These are phyloP conservation scores for Podospora appendiculata DNA, from an alignment of 495 filamentous ascomycete genomes.

Conservation along the genomic window DNA sequence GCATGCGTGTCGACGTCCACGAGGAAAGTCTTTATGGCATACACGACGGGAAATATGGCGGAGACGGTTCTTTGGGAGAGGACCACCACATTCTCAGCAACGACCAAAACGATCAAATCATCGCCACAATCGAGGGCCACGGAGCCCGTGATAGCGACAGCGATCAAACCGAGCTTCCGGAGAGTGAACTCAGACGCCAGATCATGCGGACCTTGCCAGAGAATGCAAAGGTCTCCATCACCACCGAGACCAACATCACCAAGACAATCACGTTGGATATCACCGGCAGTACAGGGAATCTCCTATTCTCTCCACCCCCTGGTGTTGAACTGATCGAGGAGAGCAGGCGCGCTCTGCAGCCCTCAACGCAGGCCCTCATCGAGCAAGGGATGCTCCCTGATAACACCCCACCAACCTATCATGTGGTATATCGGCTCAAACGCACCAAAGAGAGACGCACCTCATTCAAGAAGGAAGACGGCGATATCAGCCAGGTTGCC, in stretches of 20 bases:
- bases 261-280: slow-evolving; percentile 70
- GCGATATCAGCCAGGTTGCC: slow-evolving; percentile 20
- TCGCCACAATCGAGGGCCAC: slow-evolving; percentile 43
- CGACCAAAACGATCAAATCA: slow-evolving; percentile 26
- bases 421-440: slow-evolving; percentile 22
- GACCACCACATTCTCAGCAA: not conserved
- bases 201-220: slow-evolving; percentile 37
- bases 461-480: slow-evolving; percentile 26
- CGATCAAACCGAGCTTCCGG: slow-evolving; percentile 31
- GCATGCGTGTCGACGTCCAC: slow-evolving; percentile 52
- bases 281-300: slow-evolving; percentile 50
- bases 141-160: slow-evolving; percentile 25
- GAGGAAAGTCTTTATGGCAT: slow-evolving; percentile 28
- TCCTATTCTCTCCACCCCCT: slow-evolving; percentile 54
- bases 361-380: not conserved
- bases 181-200: slow-evolving; percentile 35
- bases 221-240: slow-evolving; percentile 54
- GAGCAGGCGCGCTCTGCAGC: slow-evolving; percentile 4
- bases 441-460: slow-evolving; percentile 30
- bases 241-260: slow-evolving; percentile 53
- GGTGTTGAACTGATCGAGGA: slow-evolving; percentile 61
- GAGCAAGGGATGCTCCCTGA: not conserved
- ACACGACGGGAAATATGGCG: slow-evolving; percentile 12
- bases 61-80: slow-evolving; percentile 11
- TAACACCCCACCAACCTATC: slow-evolving; percentile 4